Conservation (phyloP, 1,139 yeast species). For the Pichia sorboxylosa region DNA sequence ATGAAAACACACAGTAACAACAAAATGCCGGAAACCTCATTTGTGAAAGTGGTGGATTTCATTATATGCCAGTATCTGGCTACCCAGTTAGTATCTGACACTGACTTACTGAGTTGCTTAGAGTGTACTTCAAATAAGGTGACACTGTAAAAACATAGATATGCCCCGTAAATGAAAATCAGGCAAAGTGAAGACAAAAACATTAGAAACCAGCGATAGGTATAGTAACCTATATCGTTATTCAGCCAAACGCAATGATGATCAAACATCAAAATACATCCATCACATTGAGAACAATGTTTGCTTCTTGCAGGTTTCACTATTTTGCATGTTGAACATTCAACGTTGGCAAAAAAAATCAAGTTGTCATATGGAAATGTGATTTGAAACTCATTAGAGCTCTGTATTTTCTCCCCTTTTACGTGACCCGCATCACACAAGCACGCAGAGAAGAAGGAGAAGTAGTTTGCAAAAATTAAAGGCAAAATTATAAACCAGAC, state of each 20-base stretch:
- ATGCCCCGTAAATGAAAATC: conserved; percentile 52
- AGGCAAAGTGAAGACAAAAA: conserved; percentile 48
- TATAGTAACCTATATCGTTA: conserved; percentile 74
- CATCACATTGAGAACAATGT: conserved; percentile 68
- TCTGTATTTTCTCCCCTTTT: neutral
- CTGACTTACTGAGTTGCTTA: no score
- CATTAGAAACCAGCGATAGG: conserved; percentile 57
- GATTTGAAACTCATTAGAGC: conserved; percentile 11
- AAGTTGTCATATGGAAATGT: conserved; percentile 34
- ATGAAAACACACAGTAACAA: conserved; percentile 44
- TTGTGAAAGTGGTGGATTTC: conserved; percentile 23
- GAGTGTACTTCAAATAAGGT: conserved; percentile 1
- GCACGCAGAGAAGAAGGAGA: conserved; percentile 34
- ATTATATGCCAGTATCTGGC: conserved; percentile 25
- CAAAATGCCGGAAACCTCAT: conserved; percentile 40
- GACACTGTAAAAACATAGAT: conserved; percentile 27
- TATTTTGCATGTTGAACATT: conserved; percentile 42
- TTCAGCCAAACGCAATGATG: conserved; percentile 96
- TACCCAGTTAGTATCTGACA: no score
- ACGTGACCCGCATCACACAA: conserved; percentile 48
- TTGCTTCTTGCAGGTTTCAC: conserved; percentile 79
- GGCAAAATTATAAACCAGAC: conserved; percentile 25
- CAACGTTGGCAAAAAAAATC: conserved; percentile 37
- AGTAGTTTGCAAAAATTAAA: conserved; percentile 25
- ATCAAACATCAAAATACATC: conserved; percentile 61